Evolutionary conservation across 1,139 yeast genomes (phyloP), one percentile per base, ranked within the genome.

Genomic region (Pichia sp.): DNA sequence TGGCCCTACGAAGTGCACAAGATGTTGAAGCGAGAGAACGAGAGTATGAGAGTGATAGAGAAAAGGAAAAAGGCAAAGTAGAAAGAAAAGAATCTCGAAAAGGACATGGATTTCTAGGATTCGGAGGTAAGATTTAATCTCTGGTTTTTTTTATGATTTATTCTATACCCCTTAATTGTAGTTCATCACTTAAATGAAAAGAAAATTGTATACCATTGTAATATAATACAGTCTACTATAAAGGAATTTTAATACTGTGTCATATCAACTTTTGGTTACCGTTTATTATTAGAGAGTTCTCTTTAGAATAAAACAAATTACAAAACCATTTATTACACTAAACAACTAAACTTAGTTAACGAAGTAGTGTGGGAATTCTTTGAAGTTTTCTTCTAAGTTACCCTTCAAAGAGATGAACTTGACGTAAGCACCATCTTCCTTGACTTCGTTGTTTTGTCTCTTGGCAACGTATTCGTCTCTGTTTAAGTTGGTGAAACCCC

Each of bases 401-500:
- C 99, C 99, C 85, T 90, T 92, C 81, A 79, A 88, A 75, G 95
- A 80, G 80, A 93, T 84, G 90, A 93, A 93, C 87, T 93, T 93
- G 74, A 93, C 98, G 81, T 87, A 93, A 76, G 98, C 96, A 87
- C 99, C 99, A 72, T 93, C 99, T 72, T 92, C 98, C 82, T 88
- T 89, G 74, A 93, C 96, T 83, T 92, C 97, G 82, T 97, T 97
- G 74, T 90, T 87, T 77, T 86, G 86, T 81, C 93, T 90, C 81
- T 87, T 89, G 74, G 82, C 85, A 74, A 90, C 82, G 85, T 93
- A 93, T 74, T 93, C 97, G 61, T 82, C 96, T 82, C 99, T 89
- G 95, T 92, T 84, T 75, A 93, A 87, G 78, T 89, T 89, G 79
- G 99, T 93, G 97, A 93, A 93, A 81, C 99, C 99, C 99, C 99